phyloP scores from a whole-genome alignment of 768 basidiomycete species.

The Strobilomyces dryophilus region DNA sequence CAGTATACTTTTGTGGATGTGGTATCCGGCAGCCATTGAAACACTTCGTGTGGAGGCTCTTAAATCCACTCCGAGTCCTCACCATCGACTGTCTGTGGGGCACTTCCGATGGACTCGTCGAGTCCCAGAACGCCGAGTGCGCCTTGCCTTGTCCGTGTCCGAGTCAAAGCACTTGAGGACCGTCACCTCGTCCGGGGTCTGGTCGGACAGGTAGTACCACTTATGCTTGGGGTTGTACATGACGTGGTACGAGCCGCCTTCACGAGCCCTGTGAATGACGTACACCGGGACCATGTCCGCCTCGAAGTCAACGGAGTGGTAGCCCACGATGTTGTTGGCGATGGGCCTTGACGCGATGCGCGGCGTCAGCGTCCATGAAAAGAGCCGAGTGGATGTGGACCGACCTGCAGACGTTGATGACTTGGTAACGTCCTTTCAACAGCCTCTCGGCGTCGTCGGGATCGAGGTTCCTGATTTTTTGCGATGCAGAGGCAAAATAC shows the following conservation, averaged over 20 bases:
- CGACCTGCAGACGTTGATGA: constrained; percentile 43
- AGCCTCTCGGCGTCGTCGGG: constrained; percentile 39
- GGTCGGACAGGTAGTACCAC: constrained; percentile 37
- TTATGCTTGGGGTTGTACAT: constrained; percentile 31
- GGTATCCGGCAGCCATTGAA: too few species aligned
- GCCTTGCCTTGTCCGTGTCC: constrained; percentile 31
- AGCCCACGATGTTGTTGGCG: neutral
- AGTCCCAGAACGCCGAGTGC: constrained; percentile 24
- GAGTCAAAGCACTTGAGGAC: constrained; percentile 43
- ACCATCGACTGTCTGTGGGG: neutral
- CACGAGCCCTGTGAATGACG: constrained; percentile 30
- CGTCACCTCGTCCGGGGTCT: constrained; percentile 34
- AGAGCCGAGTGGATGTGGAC: neutral
- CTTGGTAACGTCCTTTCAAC: constrained; percentile 34
- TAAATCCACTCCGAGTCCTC: neutral
- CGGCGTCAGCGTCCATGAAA: neutral
- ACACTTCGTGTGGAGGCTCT: too few species aligned
- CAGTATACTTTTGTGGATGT: too few species aligned
- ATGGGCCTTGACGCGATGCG: neutral
- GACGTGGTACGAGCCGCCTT: constrained; percentile 22
- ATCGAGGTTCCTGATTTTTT: constrained; percentile 21
- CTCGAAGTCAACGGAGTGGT: neutral
- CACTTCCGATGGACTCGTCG: constrained; percentile 1
- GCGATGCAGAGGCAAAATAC: neutral
- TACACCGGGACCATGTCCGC: constrained; percentile 15